phyloP scores from a whole-genome alignment of 305 asterid genomes.

The Stenogyne calaminthoides region DNA sequence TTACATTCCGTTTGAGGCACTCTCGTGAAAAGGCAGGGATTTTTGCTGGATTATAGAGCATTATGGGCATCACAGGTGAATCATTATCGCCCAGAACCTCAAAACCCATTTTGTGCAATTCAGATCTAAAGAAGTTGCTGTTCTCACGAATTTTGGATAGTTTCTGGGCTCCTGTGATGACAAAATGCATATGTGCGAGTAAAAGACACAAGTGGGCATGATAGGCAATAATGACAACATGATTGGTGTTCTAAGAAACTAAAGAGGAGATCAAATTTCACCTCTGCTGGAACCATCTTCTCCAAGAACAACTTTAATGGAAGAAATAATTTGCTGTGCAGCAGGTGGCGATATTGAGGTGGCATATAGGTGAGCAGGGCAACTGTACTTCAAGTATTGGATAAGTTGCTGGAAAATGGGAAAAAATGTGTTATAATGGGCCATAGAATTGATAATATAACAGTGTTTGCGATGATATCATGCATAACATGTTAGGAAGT shows the following conservation, averaged over 20 bases:
- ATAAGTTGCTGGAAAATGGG: slow-evolving; percentile 73
- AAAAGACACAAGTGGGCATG: not conserved
- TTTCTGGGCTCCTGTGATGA: slow-evolving; percentile 80
- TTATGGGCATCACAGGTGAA: slow-evolving; percentile 98
- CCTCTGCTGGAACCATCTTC: slow-evolving; percentile 99
- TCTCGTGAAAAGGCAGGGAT: slow-evolving; percentile 98
- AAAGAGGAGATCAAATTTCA: slow-evolving; percentile 39
- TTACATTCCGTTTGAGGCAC: slow-evolving; percentile 81
- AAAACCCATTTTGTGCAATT: slow-evolving; percentile 96
- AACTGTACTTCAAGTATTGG: slow-evolving; percentile 69
- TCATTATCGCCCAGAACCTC: slow-evolving; percentile 99
- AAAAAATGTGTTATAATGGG: slow-evolving; percentile 13
- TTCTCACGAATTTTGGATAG: slow-evolving; percentile 88
- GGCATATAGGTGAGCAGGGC: slow-evolving; percentile 99
- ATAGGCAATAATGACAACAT: not conserved
- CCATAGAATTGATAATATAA: slow-evolving; percentile 15
- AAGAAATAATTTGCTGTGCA: slow-evolving; percentile 91
- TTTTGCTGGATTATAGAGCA: slow-evolving; percentile 96
- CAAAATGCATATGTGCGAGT: slow-evolving; percentile 26
- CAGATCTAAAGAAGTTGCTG: slow-evolving; percentile 91
- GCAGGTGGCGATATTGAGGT: slow-evolving; percentile 98
- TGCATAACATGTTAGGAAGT: slow-evolving; percentile 12
- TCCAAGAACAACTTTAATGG: slow-evolving; percentile 91
- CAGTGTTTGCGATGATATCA: slow-evolving; percentile 10
- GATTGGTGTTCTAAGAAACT: slow-evolving; percentile 10